Evolutionary conservation across 257 asterid genomes (phyloP).

Genomic region (Linaria vulgaris): DNA sequence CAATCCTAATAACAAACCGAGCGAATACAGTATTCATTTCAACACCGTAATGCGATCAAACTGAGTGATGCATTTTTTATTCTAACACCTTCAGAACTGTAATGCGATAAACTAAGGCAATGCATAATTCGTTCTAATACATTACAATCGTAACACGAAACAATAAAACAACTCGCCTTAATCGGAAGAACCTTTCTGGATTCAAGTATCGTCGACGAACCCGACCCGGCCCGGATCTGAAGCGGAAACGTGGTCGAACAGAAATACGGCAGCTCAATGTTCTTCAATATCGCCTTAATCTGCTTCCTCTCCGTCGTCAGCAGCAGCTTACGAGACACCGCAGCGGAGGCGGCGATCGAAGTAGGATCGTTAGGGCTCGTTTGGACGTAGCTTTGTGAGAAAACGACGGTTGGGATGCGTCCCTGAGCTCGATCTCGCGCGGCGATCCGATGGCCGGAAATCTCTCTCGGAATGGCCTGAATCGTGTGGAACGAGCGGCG

Average conservation of each 20-base stretch:
- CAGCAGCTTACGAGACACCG: slow-evolving; percentile 58
- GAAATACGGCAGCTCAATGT: slow-evolving; percentile 62
- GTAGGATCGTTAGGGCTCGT: slow-evolving; percentile 53
- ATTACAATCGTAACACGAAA: too few species aligned
- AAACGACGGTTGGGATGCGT: slow-evolving; percentile 85
- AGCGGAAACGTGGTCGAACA: slow-evolving; percentile 83
- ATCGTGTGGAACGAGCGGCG: slow-evolving; percentile 65
- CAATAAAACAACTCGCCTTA: slow-evolving; percentile 77
- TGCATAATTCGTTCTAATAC: too few species aligned
- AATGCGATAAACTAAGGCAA: too few species aligned
- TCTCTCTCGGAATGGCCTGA: slow-evolving; percentile 84
- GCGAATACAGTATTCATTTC: too few species aligned
- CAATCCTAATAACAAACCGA: too few species aligned
- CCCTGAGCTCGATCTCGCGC: slow-evolving; percentile 77
- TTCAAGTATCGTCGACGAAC: slow-evolving; percentile 67
- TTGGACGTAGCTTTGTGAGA: slow-evolving; percentile 61
- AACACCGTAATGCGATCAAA: too few species aligned
- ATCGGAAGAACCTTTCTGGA: slow-evolving; percentile 80
- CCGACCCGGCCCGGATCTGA: slow-evolving; percentile 91
- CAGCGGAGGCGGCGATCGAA: slow-evolving; percentile 44
- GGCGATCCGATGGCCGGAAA: slow-evolving; percentile 69
- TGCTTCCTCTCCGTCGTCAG: slow-evolving; percentile 82
- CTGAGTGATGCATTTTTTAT: too few species aligned
- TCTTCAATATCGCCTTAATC: slow-evolving; percentile 68
- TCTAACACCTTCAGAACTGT: too few species aligned